phyloP scores from a whole-genome alignment of 1,139 yeast genomes.

The Hyphopichia pseudoburtonii region DNA sequence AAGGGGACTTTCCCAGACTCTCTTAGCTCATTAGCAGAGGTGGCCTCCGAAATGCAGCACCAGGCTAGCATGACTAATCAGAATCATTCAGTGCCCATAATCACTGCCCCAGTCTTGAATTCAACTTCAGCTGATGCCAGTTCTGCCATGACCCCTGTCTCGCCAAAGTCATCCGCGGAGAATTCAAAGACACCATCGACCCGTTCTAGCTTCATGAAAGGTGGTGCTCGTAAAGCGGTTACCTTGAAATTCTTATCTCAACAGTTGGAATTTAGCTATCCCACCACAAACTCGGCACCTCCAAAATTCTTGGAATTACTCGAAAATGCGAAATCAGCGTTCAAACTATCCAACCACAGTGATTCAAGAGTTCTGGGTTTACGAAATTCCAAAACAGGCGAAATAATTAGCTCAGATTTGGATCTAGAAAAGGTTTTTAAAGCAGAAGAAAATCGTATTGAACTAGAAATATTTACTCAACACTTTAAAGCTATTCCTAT shows the following conservation, averaged over 20 bases:
- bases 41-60: constrained; percentile 36
- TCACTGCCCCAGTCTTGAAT: constrained; percentile 1
- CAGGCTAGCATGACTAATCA: not conserved
- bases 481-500: constrained; percentile 33
- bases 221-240: constrained; percentile 28
- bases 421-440: constrained; percentile 38
- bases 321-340: constrained; percentile 70
- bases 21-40: constrained; percentile 38
- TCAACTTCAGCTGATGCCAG: too few relatives aligned
- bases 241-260: constrained; percentile 41
- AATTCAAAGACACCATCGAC: not conserved
- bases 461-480: constrained; percentile 38
- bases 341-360: constrained; percentile 38
- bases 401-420: constrained; percentile 28
- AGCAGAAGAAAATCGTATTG: constrained; percentile 25
- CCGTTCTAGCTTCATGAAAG: constrained; percentile 5
- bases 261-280: constrained; percentile 56
- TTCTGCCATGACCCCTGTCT: not conserved
- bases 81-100: not conserved
- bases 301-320: constrained; percentile 68
- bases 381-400: constrained; percentile 20
- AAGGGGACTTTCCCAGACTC: constrained; percentile 12
- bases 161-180: not conserved
- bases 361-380: constrained; percentile 21
- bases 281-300: constrained; percentile 60